These are phyloP conservation scores for Coelastrella sp. DNA, from an alignment of 139 green algal species.

Conservation along the genomic window DNA sequence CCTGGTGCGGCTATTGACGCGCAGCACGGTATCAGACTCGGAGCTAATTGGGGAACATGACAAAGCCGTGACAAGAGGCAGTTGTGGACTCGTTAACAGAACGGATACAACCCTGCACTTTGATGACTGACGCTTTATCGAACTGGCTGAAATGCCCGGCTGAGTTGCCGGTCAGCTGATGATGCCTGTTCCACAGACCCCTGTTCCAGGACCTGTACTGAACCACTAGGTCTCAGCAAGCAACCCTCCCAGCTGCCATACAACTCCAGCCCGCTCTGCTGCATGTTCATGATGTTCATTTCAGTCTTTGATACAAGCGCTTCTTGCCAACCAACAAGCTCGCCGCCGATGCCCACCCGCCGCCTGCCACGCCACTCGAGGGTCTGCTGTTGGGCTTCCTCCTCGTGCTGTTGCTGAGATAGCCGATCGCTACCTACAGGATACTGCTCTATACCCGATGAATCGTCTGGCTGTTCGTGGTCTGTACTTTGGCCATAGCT, in stretches of 20 bases:
- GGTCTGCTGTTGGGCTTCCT: not conserved
- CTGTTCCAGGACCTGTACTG: not conserved
- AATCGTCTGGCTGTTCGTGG: too few species aligned
- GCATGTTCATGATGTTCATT: not conserved
- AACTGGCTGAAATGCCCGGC: not conserved
- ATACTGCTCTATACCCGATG: too few species aligned
- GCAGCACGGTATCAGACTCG: too few species aligned
- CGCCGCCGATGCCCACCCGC: not conserved
- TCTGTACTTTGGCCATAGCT: too few species aligned
- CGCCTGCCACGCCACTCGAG: too few species aligned
- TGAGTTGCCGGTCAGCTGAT: not conserved
- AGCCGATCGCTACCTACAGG: not conserved
- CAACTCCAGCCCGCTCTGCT: slow-evolving; percentile 15
- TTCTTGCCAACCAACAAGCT: not conserved
- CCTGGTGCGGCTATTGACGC: too few species aligned
- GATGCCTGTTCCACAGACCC: not conserved
- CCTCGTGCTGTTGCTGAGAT: not conserved
- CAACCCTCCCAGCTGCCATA: slow-evolving; percentile 26
- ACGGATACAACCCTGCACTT: too few species aligned
- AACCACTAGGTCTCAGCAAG: not conserved
- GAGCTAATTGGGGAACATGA: too few species aligned
- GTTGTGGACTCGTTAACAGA: too few species aligned
- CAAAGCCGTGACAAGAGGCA: too few species aligned
- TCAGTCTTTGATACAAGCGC: not conserved
- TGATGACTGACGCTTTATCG: not conserved